These are phyloP conservation scores for Xylaria telfairii DNA, from an alignment of 495 filamentous ascomycete species.

Conservation along the genomic window DNA sequence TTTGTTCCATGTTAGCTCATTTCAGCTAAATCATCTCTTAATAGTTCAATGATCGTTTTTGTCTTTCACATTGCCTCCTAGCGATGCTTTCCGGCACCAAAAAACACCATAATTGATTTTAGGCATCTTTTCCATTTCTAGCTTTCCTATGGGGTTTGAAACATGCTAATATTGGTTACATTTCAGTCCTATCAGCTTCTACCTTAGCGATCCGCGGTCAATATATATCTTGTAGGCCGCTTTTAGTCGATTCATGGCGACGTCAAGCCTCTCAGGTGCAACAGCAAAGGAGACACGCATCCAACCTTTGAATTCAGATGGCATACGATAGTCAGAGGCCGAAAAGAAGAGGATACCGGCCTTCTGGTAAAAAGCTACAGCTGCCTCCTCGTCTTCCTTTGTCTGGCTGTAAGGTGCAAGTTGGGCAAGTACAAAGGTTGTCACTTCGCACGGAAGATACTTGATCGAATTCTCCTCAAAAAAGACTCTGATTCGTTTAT, in stretches of 20 bases:
- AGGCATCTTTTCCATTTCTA: too few species aligned
- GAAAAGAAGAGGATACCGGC: slow-evolving; percentile 1
- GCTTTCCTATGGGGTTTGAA: not conserved
- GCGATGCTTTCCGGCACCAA: too few species aligned
- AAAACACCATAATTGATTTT: too few species aligned
- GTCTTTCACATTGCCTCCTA: too few species aligned
- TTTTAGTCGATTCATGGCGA: not conserved
- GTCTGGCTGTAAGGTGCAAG: slow-evolving; percentile 6
- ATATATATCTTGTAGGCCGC: not conserved
- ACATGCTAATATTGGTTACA: not conserved
- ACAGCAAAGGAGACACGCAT: slow-evolving; percentile 10
- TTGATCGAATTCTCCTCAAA: slow-evolving; percentile 4
- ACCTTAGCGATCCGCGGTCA: not conserved
- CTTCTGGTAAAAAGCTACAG: slow-evolving; percentile 12
- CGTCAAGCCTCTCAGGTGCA: not conserved
- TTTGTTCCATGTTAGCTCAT: too few species aligned
- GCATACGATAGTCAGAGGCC: not conserved
- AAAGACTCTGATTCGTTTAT: not conserved
- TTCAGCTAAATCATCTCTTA: too few species aligned
- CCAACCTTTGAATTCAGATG: not conserved
- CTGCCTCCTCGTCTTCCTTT: slow-evolving; percentile 4
- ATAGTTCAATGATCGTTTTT: too few species aligned
- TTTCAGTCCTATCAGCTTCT: not conserved
- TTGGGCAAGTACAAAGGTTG: not conserved
- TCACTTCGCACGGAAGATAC: not conserved